Evolutionary conservation across 2,329 filamentous ascomycete species (phyloP).

Genomic region (Thermothelomyces thermophilus): DNA sequence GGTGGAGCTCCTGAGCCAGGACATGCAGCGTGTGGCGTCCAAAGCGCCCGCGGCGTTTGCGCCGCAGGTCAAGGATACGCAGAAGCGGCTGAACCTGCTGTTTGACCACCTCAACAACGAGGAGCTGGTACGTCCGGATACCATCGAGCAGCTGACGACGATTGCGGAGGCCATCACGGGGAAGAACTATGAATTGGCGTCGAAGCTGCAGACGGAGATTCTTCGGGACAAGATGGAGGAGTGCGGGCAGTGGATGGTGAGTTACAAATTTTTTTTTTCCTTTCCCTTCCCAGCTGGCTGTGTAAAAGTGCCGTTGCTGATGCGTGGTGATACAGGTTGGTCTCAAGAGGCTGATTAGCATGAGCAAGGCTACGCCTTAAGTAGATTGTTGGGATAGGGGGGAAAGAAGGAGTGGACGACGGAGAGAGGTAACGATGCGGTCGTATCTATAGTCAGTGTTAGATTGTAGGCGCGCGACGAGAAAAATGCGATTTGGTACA

Average conservation of each 20-base stretch:
- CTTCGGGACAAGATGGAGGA: conserved; percentile 71
- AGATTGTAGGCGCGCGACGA: conserved; percentile 11
- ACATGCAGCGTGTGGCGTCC: conserved; percentile 82
- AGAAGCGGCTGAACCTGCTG: conserved; percentile 86
- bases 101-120: conserved; percentile 97
- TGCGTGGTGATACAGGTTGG: conserved; percentile 48
- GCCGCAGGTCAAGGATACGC: conserved; percentile 84
- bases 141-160: conserved; percentile 58
- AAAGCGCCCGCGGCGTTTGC: conserved; percentile 83
- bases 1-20: conserved; percentile 71
- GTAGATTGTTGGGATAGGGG: no score
- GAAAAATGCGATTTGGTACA: conserved; percentile 8
- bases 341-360: conserved; percentile 69
- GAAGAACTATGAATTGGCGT: conserved; percentile 63
- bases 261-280: conserved; percentile 36
- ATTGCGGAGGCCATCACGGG: conserved; percentile 60
- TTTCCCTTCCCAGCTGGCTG: not conserved
- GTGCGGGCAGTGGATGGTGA: conserved; percentile 86
- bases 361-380: conserved; percentile 69
- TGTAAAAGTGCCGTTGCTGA: conserved; percentile 34
- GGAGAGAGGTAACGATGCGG: not conserved
- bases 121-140: conserved; percentile 77
- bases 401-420: no score
- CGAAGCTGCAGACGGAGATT: conserved; percentile 65
- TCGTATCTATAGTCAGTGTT: conserved; percentile 3